These are phyloP conservation scores for Ceratocystis ficicola DNA, from an alignment of 2,329 filamentous ascomycete genomes.

Conservation along the genomic window DNA sequence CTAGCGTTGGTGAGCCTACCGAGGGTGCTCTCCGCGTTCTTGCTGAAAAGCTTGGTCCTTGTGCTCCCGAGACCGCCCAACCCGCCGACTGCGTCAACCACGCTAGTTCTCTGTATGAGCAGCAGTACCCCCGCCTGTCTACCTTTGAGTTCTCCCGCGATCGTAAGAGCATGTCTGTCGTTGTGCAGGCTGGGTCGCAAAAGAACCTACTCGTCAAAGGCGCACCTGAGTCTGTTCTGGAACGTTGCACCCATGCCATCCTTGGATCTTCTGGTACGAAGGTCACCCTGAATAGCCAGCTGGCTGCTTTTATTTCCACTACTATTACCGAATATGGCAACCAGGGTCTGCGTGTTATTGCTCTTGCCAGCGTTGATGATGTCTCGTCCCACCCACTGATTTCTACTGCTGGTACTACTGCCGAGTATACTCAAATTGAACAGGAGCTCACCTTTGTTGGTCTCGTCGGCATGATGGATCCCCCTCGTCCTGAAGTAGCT, in stretches of 20 bases:
- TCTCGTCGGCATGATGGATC: conserved; percentile 91
- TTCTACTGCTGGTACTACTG: conserved; percentile 63
- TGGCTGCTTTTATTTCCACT: conserved; percentile 57
- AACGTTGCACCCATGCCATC: conserved; percentile 74
- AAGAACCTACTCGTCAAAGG: conserved; percentile 91
- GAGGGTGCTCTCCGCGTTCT: conserved; percentile 85
- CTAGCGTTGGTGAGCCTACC: conserved; percentile 83
- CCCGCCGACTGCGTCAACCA: conserved; percentile 61
- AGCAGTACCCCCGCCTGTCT: conserved; percentile 58
- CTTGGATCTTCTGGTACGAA: conserved; percentile 68
- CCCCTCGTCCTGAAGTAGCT: conserved; percentile 82
- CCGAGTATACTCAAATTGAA: conserved; percentile 77
- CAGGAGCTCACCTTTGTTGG: conserved; percentile 90
- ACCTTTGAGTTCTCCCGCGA: conserved; percentile 97
- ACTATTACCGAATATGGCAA: conserved; percentile 87
- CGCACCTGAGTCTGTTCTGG: conserved; percentile 85
- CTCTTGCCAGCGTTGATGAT: conserved; percentile 72
- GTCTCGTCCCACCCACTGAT: conserved; percentile 58
- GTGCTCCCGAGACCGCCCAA: conserved; percentile 43
- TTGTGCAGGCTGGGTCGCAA: conserved; percentile 57
- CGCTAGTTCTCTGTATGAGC: conserved; percentile 75
- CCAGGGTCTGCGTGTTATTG: conserved; percentile 85
- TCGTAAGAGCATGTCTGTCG: conserved; percentile 97
- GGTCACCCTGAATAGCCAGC: conserved; percentile 56
- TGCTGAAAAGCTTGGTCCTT: conserved; percentile 87